phyloP scores from a whole-genome alignment of 805 yeast species.

The Pachysolen tannophilus region DNA sequence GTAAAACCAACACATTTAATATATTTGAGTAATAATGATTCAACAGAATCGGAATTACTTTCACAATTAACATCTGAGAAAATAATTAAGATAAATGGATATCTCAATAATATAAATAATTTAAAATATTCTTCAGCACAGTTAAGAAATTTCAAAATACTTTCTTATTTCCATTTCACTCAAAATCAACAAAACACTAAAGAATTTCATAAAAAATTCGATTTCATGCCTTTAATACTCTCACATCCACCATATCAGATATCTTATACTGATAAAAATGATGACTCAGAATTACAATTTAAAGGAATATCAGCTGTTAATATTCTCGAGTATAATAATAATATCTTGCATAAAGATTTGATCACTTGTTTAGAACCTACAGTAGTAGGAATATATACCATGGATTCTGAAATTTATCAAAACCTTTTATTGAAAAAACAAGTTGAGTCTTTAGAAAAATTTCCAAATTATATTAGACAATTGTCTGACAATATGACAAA shows the following conservation, averaged over 20 bases:
- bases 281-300: slow-evolving; percentile 6
- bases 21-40: slow-evolving; percentile 37
- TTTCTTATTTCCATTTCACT: slow-evolving; percentile 44
- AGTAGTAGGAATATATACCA: slow-evolving; percentile 29
- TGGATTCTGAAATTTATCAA: slow-evolving; percentile 18
- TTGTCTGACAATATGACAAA: slow-evolving; percentile 9
- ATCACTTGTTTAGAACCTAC: slow-evolving; percentile 31
- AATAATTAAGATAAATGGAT: slow-evolving; percentile 26
- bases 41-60: slow-evolving; percentile 20
- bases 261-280: slow-evolving; percentile 22
- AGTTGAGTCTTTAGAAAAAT: slow-evolving; percentile 11
- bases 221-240: slow-evolving; percentile 34
- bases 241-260: slow-evolving; percentile 30
- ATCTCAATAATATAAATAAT: slow-evolving; percentile 13
- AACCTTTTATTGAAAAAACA: slow-evolving; percentile 1
- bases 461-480: slow-evolving; percentile 19
- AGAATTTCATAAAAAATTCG: slow-evolving; percentile 16
- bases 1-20: slow-evolving; percentile 51
- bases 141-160: slow-evolving; percentile 39
- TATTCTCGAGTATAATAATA: slow-evolving; percentile 24
- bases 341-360: slow-evolving; percentile 24
- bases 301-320: slow-evolving; percentile 29
- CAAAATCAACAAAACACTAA: slow-evolving; percentile 1
- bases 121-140: slow-evolving; percentile 41
- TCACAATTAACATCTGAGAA: slow-evolving; percentile 18